A percentile compares a stretch with the other conserved stretches of the same genome.
Evolutionary conservation across 176 grass and related monocot genomes (phyloP).

Genomic region (Carex cristatella): DNA sequence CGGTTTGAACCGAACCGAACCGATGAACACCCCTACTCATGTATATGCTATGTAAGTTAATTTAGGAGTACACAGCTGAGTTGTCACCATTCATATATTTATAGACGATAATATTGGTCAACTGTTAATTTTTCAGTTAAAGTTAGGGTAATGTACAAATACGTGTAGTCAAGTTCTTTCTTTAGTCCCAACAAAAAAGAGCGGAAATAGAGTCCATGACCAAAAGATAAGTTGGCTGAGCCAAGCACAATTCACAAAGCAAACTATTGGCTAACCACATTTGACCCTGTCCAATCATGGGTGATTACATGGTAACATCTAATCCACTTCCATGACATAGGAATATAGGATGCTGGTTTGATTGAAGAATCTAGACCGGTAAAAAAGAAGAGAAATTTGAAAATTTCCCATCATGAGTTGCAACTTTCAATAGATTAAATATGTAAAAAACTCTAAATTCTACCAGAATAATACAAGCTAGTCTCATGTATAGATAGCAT

Average conservation of each 20-base stretch:
- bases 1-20: no score
- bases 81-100: background rate
- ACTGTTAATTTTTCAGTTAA: background rate
- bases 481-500: conserved; percentile 1
- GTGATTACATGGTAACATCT: background rate
- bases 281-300: background rate
- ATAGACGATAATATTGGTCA: background rate
- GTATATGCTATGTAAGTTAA: background rate
- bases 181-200: background rate
- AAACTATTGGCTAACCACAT: background rate
- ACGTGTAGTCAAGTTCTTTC: background rate
- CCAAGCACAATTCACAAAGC: background rate
- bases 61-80: background rate
- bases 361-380: background rate
- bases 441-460: background rate
- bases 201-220: background rate
- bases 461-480: background rate
- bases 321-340: background rate
- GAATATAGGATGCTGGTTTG: background rate
- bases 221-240: background rate
- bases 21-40: no score
- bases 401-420: background rate
- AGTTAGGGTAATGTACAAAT: background rate
- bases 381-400: background rate
- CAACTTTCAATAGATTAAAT: background rate